Evolutionary conservation across 2,329 filamentous ascomycete species (phyloP).

Genomic region (Epicoccum sorghinum): DNA sequence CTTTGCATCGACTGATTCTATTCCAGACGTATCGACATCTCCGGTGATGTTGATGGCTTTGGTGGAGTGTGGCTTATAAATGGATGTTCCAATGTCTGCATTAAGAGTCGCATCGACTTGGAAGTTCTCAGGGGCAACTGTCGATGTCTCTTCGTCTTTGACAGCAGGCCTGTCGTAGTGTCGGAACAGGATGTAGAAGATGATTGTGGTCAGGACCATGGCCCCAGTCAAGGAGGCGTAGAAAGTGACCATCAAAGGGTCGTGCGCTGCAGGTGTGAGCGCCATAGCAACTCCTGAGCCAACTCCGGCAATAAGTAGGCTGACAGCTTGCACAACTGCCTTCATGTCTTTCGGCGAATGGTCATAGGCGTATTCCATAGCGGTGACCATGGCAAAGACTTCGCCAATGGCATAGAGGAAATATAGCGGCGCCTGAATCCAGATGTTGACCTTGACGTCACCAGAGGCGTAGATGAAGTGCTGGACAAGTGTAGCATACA

Average conservation of each 20-base stretch:
- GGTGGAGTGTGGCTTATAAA: neutral
- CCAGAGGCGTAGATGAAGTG: slow-evolving; percentile 38
- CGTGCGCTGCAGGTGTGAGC: slow-evolving; percentile 36
- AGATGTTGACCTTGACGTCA: slow-evolving; percentile 39
- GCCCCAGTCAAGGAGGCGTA: slow-evolving; percentile 33
- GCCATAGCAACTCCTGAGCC: slow-evolving; percentile 42
- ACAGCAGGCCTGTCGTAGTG: slow-evolving; percentile 24
- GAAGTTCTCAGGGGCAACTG: too few relatives aligned
- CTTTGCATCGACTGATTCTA: neutral
- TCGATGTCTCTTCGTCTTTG: neutral
- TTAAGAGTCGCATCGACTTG: too few relatives aligned
- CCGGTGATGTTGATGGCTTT: neutral
- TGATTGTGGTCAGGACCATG: slow-evolving; percentile 28
- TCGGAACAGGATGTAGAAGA: slow-evolving; percentile 35
- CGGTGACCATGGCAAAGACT: slow-evolving; percentile 52
- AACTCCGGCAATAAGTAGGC: slow-evolving; percentile 39
- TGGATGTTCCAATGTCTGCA: neutral
- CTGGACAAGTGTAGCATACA: slow-evolving; percentile 40
- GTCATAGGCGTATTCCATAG: slow-evolving; percentile 53
- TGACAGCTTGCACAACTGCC: slow-evolving; percentile 45
- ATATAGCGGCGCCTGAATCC: slow-evolving; percentile 50
- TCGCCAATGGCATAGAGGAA: slow-evolving; percentile 50
- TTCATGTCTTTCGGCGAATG: slow-evolving; percentile 53
- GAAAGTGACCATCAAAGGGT: slow-evolving; percentile 38
- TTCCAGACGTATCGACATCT: neutral